A percentile compares a stretch with the other conserved stretches of the same genome.
These are phyloP conservation scores for Aureobasidium namibiae DNA, from an alignment of 2,329 filamentous ascomycete genomes.

Conservation along the genomic window DNA sequence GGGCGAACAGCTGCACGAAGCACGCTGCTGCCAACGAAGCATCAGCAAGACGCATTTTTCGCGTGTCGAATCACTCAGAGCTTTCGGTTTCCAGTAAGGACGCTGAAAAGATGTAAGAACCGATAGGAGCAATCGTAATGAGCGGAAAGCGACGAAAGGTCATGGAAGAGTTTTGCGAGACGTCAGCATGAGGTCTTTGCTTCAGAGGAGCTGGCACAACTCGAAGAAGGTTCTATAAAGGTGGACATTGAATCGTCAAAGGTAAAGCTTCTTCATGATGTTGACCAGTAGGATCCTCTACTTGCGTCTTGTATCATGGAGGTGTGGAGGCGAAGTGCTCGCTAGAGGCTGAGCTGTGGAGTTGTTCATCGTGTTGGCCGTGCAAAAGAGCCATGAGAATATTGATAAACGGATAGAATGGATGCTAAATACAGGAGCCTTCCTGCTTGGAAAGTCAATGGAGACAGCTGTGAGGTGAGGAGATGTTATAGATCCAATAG, in stretches of 20 bases:
- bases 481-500: neutral
- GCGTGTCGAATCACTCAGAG: neutral
- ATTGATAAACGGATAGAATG: neutral
- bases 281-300: neutral
- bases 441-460: neutral
- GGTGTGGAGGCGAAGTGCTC: neutral
- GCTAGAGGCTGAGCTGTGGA: neutral
- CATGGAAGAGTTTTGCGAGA: neutral
- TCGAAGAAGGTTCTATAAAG: neutral
- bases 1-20: constrained; percentile 1
- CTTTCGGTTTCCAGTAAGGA: neutral
- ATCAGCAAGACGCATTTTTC: neutral
- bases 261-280: neutral
- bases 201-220: neutral
- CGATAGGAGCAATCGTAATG: neutral
- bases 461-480: neutral
- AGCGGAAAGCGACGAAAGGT: neutral
- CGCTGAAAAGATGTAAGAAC: no score
- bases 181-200: neutral
- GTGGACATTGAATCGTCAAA: neutral
- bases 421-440: neutral
- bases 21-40: neutral
- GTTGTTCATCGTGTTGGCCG: neutral
- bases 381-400: neutral
- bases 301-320: neutral